Conservation (phyloP, 2,329 filamentous ascomycete genomes). For the Pseudogymnoascus sp. region DNA sequence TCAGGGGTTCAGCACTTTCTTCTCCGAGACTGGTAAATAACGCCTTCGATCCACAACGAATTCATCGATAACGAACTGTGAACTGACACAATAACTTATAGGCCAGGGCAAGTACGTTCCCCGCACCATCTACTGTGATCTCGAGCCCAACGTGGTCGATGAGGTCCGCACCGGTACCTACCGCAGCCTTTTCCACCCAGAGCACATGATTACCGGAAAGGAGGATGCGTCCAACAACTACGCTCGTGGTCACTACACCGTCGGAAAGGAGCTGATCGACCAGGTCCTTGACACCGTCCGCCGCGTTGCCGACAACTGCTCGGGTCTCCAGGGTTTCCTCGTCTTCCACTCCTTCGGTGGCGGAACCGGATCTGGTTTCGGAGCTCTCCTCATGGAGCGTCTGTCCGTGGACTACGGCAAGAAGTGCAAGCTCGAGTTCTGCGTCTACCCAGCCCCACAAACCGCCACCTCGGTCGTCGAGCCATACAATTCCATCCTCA, state of each 20-base stretch:
- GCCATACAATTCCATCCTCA: constrained; percentile 99
- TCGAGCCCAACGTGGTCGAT: constrained; percentile 98
- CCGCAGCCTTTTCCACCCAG: constrained; percentile 94
- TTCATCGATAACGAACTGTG: constrained; percentile 18
- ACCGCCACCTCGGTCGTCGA: constrained; percentile 96
- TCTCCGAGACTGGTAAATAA: constrained; percentile 90
- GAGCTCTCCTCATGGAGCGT: constrained; percentile 96
- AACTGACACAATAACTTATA: constrained; percentile 33
- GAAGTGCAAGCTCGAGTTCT: constrained; percentile 99
- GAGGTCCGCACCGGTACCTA: constrained; percentile 97
- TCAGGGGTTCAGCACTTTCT: constrained; percentile 99
- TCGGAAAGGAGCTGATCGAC: constrained; percentile 98
- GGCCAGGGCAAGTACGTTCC: constrained; percentile 98
- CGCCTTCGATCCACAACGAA: constrained; percentile 8
- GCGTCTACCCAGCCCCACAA: constrained; percentile 95
- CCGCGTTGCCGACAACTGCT: constrained; percentile 95
- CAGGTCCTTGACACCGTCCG: constrained; percentile 96
- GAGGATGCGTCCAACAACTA: constrained; percentile 99
- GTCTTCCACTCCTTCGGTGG: constrained; percentile 99
- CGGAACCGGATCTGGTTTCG: constrained; percentile 97
- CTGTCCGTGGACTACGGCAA: constrained; percentile 99
- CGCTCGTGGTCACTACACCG: constrained; percentile 98
- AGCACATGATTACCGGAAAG: constrained; percentile 99
- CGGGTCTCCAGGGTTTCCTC: constrained; percentile 95
- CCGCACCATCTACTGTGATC: constrained; percentile 98